Percentiles rank a stretch among this genome's conserved stretches.
phyloP scores from a whole-genome alignment of 2,329 filamentous ascomycete genomes.

The Plenodomus biglobosus region DNA sequence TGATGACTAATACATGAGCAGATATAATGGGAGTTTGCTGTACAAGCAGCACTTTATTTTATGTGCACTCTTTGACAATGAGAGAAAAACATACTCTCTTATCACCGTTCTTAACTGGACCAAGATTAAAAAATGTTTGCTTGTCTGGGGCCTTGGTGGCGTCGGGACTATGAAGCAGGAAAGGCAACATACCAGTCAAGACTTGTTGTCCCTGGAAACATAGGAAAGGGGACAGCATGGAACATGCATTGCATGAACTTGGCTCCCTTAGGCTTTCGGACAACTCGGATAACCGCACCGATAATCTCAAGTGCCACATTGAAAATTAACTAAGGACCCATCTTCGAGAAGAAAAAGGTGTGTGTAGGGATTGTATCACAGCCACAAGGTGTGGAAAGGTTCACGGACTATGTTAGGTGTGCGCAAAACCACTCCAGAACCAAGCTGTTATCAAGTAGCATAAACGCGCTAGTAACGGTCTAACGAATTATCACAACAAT shows the following conservation, averaged over 20 bases:
- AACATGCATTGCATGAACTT: constrained; percentile 33
- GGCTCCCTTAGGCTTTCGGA: constrained; percentile 43
- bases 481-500: constrained; percentile 30
- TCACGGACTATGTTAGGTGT: constrained; percentile 34
- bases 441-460: constrained; percentile 64
- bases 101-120: constrained; percentile 77
- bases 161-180: constrained; percentile 68
- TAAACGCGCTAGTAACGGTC: constrained; percentile 39
- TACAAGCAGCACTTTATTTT: constrained; percentile 59
- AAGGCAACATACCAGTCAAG: constrained; percentile 49
- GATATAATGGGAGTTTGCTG: constrained; percentile 77
- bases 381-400: constrained; percentile 76
- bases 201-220: constrained; percentile 32
- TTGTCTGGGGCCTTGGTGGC: constrained; percentile 73
- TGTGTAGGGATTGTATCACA: constrained; percentile 68
- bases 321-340: constrained; percentile 83
- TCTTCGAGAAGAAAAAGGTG: constrained; percentile 62
- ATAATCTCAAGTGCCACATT: constrained; percentile 71
- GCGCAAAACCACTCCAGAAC: constrained; percentile 57
- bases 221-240: constrained; percentile 58
- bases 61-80: constrained; percentile 40
- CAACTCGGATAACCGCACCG: constrained; percentile 59
- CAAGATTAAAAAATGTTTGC: constrained; percentile 78
- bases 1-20: constrained; percentile 6
- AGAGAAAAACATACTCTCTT: constrained; percentile 55